Base-by-base conservation (phyloP, 2,329 filamentous ascomycete species). In the Neopestalotiopsis sp. region DNA sequence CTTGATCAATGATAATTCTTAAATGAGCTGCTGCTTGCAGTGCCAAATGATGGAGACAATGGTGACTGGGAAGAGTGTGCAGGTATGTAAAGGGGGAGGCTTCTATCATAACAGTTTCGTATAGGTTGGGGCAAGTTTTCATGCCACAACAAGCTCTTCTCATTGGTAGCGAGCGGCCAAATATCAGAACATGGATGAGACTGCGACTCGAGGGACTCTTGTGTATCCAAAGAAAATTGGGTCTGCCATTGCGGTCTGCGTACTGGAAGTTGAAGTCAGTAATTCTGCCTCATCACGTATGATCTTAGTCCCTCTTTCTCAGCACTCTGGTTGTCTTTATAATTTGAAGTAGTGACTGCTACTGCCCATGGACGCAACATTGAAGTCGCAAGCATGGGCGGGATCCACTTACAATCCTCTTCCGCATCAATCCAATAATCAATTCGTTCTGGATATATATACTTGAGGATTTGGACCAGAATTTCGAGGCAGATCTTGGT, bases 401-500 rank as follows among this genome's bases (percentile, higher is more conserved):
- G n/a, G 20, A 7, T n/a, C 2, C n/a, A 24, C 45, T 53, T 53
- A 53, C 45, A 40, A 17, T 10, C 32, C 32, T 45, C n/a, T 40
- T 64, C 40, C 10, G 12, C 20, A 13, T 64, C 61, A 17, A 12
- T 24, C 61, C 61, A 64, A 24, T 14, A 30, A 5, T 64, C 61
- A 20, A 20, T 49, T 12, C 14, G 14, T 12, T 49, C 61, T 12
- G 61, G 61, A 13, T 24, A n/a, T 7, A 49, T 38, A 49, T 49
- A 17, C 14, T 20, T 45, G n/a, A 53, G 40, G 7, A 64, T 49
- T 13, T 32, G 38, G 14, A 49, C 13, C 38, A 49, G 24, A 10
- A 64, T 34, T 12, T 24, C 24, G 53, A 67, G 56, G 24, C 65
- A 67, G 7, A 30, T 30, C 13, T 61, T 59, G 28, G 65, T 67